Evolutionary conservation across 352 stramenopile genomes (phyloP).

Genomic region (Phytophthora sansomeana): DNA sequence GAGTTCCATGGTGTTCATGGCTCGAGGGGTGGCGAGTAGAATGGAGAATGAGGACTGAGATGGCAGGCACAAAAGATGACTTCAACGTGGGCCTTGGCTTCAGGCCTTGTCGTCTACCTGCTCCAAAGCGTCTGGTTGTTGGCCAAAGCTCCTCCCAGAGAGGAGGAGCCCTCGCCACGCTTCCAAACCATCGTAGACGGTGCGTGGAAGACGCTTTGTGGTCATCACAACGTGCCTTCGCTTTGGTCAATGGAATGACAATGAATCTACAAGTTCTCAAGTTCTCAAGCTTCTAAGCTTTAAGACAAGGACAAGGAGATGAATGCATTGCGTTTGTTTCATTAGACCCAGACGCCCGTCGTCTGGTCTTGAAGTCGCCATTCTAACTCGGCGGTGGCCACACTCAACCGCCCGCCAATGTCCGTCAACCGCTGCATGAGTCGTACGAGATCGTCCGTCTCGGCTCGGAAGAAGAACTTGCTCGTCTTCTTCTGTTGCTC

Average conservation of each 20-base stretch:
- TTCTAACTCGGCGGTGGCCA: constrained; percentile 9
- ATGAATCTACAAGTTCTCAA: too few relatives aligned
- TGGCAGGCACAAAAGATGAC: constrained; percentile 2
- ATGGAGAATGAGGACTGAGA: constrained; percentile 18
- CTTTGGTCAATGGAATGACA: too few relatives aligned
- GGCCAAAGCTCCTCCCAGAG: constrained; percentile 1
- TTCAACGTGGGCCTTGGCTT: constrained; percentile 25
- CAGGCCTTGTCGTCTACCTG: not conserved
- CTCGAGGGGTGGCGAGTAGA: not conserved
- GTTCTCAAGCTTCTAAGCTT: too few relatives aligned
- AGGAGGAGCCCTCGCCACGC: constrained; percentile 1
- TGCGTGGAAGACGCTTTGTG: constrained; percentile 6
- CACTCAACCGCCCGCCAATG: constrained; percentile 10
- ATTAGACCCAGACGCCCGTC: constrained; percentile 23
- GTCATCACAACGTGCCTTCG: too few relatives aligned
- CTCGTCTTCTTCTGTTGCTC: constrained; percentile 15
- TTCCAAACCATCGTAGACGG: constrained; percentile 2
- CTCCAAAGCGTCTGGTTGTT: constrained; percentile 19
- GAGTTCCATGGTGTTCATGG: constrained; percentile 20
- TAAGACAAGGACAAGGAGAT: not conserved
- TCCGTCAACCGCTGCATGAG: constrained; percentile 12
- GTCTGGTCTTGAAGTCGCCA: constrained; percentile 25
- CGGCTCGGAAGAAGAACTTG: constrained; percentile 35
- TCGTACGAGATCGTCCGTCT: constrained; percentile 16
- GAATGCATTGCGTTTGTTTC: not conserved